Evolutionary conservation across 352 stramenopile species (phyloP).

Genomic region (Phytophthora sojae): DNA sequence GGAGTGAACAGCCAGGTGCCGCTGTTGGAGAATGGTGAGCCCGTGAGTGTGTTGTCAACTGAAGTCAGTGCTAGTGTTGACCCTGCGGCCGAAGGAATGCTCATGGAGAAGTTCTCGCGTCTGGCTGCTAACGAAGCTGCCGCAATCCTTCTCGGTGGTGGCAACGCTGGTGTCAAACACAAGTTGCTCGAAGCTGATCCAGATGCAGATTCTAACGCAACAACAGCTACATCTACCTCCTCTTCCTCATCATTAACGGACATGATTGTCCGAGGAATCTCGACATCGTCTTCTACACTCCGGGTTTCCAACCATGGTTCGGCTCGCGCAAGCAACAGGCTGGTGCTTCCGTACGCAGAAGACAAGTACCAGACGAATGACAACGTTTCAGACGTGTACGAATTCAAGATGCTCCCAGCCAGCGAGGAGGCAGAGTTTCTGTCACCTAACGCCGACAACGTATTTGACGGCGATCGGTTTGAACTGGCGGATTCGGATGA

Average conservation of each 20-base stretch:
- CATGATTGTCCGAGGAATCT: conserved; percentile 32
- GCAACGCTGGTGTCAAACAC: conserved; percentile 35
- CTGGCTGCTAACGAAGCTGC: conserved; percentile 63
- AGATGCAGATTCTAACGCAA: conserved; percentile 45
- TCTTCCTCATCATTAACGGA: conserved; percentile 34
- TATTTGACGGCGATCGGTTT: conserved; percentile 36
- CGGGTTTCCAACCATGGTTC: conserved; percentile 18
- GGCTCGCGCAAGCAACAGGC: conserved; percentile 15
- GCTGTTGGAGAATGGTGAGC: conserved; percentile 60
- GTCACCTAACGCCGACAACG: conserved; percentile 20
- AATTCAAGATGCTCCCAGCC: conserved; percentile 38
- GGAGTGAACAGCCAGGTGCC: conserved; percentile 40
- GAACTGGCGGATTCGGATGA: conserved; percentile 46
- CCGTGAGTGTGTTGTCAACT: conserved; percentile 34
- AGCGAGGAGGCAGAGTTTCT: conserved; percentile 30
- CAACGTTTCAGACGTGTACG: conserved; percentile 36
- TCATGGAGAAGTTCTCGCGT: conserved; percentile 76
- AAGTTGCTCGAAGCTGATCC: conserved; percentile 49
- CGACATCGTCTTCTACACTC: conserved; percentile 34
- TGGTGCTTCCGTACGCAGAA: conserved; percentile 36
- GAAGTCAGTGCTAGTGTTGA: conserved; percentile 45
- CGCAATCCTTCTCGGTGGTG: conserved; percentile 40
- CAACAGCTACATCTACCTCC: conserved; percentile 13
- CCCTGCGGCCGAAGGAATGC: conserved; percentile 53
- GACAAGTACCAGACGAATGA: conserved; percentile 33